phyloP scores from a whole-genome alignment of 805 yeast species.

The Starmera quercuum region DNA sequence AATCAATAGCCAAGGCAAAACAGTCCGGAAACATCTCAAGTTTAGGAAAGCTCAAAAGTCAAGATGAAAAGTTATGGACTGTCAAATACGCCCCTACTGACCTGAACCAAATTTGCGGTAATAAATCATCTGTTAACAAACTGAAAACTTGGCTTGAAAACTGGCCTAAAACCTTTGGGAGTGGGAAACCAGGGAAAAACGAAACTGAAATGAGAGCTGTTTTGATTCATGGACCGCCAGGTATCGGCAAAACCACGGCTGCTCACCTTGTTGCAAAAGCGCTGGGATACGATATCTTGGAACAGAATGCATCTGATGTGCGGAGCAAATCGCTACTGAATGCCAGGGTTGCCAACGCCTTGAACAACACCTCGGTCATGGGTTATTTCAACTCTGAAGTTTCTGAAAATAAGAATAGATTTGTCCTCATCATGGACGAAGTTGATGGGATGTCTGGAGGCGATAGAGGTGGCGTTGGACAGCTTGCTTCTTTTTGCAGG shows the following conservation, averaged over 20 bases:
- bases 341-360: constrained; percentile 56
- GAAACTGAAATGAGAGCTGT: constrained; percentile 75
- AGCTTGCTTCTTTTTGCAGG: constrained; percentile 78
- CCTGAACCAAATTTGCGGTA: constrained; percentile 81
- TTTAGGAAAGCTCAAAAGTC: constrained; percentile 23
- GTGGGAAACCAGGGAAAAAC: constrained; percentile 50
- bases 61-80: constrained; percentile 80
- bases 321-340: constrained; percentile 76
- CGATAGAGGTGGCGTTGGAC: constrained; percentile 97
- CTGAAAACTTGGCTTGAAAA: constrained; percentile 66
- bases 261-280: constrained; percentile 68
- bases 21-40: constrained; percentile 16
- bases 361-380: constrained; percentile 75
- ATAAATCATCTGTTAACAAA: constrained; percentile 64
- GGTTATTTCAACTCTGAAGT: constrained; percentile 53
- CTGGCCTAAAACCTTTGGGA: constrained; percentile 61
- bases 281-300: constrained; percentile 66
- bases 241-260: constrained; percentile 78
- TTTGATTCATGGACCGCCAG: constrained; percentile 82
- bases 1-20: constrained; percentile 17
- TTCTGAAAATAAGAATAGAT: constrained; percentile 34
- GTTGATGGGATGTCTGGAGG: constrained; percentile 99
- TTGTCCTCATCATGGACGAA: constrained; percentile 94
- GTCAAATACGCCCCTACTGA: constrained; percentile 82
- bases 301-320: constrained; percentile 83